phyloP scores from a whole-genome alignment of 345 rosid species.

The Anastatica hierochuntica region DNA sequence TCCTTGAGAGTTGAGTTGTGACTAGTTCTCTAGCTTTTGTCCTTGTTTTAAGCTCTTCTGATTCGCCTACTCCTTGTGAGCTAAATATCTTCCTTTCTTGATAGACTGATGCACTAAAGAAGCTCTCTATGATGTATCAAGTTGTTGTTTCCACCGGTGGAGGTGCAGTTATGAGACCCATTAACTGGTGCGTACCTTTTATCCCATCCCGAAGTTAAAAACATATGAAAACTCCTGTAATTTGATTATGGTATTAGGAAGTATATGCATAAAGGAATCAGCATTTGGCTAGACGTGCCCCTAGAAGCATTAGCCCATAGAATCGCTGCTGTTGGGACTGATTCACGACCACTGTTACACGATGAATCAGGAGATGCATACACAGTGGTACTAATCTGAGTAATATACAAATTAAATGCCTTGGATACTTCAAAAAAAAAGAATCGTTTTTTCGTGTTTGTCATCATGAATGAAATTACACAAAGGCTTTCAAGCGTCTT shows the following conservation, averaged over 20 bases:
- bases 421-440: not conserved
- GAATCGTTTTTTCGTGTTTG: not conserved
- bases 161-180: constrained; percentile 69
- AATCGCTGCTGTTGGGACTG: constrained; percentile 88
- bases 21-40: not conserved
- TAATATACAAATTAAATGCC: constrained; percentile 1
- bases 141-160: constrained; percentile 96
- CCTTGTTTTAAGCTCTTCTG: constrained; percentile 1
- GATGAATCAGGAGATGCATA: constrained; percentile 72
- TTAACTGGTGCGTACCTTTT: constrained; percentile 52
- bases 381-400: constrained; percentile 37
- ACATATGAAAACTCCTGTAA: not conserved
- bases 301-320: constrained; percentile 83
- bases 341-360: constrained; percentile 77
- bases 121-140: constrained; percentile 46
- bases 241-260: constrained; percentile 27
- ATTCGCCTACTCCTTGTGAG: not conserved
- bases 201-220: not conserved
- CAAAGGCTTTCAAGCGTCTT: constrained; percentile 63
- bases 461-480: constrained; percentile 3
- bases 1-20: too few relatives aligned
- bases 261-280: constrained; percentile 72
- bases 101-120: constrained; percentile 58
- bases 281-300: constrained; percentile 95
- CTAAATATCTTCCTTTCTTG: constrained; percentile 4